phyloP scores from a whole-genome alignment of 768 basidiomycete genomes.

The Cyclocybe aegerita region DNA sequence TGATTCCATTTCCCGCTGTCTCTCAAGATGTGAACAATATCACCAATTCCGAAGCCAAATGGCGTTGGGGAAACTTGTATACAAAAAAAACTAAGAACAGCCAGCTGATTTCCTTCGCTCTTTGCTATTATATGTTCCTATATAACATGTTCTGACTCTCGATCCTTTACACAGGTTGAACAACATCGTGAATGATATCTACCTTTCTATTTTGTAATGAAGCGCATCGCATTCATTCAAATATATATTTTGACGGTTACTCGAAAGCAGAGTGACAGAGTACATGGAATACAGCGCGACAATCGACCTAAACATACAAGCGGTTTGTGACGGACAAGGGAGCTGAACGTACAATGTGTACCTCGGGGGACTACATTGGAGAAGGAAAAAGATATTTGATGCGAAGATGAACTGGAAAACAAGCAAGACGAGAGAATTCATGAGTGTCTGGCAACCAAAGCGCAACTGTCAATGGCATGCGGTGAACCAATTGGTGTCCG shows the following conservation, averaged over 20 bases:
- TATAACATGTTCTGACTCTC: not conserved
- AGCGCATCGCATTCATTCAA: too few relatives aligned
- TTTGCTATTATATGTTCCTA: not conserved
- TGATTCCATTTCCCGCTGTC: conserved; percentile 8
- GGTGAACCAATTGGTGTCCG: too few relatives aligned
- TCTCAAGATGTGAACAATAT: conserved; percentile 43
- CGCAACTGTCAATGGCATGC: too few relatives aligned
- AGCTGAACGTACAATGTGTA: not conserved
- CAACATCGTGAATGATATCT: too few relatives aligned
- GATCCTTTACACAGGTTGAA: not conserved
- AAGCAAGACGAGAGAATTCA: not conserved
- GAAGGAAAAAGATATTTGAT: conserved; percentile 4
- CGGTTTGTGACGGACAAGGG: not conserved
- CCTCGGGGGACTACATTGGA: not conserved
- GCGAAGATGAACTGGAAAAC: not conserved
- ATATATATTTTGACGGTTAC: not conserved
- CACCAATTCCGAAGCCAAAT: conserved; percentile 43
- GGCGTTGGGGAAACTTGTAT: conserved; percentile 43
- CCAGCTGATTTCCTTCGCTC: conserved; percentile 45
- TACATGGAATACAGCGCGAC: not conserved
- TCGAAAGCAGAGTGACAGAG: conserved; percentile 7
- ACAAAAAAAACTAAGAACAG: conserved; percentile 61
- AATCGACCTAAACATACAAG: not conserved
- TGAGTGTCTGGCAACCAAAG: too few relatives aligned
- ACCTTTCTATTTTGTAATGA: too few relatives aligned